A percentile compares a stretch with the other conserved stretches of the same genome.
phyloP scores from a whole-genome alignment of 2,329 filamentous ascomycete genomes.

The Teratosphaeria nubilosa region DNA sequence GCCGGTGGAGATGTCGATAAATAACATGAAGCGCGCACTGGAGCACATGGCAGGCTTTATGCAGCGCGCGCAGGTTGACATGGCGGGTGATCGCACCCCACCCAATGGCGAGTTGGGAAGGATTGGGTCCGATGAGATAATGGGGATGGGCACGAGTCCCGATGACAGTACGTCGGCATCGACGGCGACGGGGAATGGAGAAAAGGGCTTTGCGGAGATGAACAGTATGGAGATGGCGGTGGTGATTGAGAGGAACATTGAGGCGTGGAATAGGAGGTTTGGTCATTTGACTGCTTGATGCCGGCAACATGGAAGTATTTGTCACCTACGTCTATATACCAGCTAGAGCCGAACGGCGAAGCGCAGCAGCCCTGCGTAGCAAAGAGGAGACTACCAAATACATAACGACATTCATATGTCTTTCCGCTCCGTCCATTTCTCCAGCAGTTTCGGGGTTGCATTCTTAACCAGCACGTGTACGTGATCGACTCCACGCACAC shows the following conservation, averaged over 20 bases:
- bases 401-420: slow-evolving; percentile 8
- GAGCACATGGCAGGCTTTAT: slow-evolving; percentile 84
- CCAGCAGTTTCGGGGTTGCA: slow-evolving; percentile 29
- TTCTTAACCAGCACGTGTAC: slow-evolving; percentile 45
- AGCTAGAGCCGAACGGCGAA: background rate
- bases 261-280: slow-evolving; percentile 7
- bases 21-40: slow-evolving; percentile 49
- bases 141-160: slow-evolving; percentile 16
- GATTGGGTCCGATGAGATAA: slow-evolving; percentile 10
- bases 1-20: slow-evolving; percentile 60
- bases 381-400: background rate
- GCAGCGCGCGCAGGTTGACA: slow-evolving; percentile 74
- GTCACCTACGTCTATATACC: background rate
- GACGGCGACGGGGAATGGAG: background rate
- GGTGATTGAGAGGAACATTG: slow-evolving; percentile 62
- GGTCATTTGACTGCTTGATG: slow-evolving; percentile 2
- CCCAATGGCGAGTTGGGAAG: slow-evolving; percentile 20
- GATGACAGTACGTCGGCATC: background rate
- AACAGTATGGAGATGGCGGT: slow-evolving; percentile 88
- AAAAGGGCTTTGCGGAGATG: slow-evolving; percentile 64
- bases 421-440: slow-evolving; percentile 19
- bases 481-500: slow-evolving; percentile 49
- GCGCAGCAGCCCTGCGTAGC: background rate
- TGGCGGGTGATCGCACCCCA: slow-evolving; percentile 52
- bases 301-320: background rate